Evolutionary conservation across 352 stramenopile species (phyloP).

Genomic region (Phytophthora citricola): DNA sequence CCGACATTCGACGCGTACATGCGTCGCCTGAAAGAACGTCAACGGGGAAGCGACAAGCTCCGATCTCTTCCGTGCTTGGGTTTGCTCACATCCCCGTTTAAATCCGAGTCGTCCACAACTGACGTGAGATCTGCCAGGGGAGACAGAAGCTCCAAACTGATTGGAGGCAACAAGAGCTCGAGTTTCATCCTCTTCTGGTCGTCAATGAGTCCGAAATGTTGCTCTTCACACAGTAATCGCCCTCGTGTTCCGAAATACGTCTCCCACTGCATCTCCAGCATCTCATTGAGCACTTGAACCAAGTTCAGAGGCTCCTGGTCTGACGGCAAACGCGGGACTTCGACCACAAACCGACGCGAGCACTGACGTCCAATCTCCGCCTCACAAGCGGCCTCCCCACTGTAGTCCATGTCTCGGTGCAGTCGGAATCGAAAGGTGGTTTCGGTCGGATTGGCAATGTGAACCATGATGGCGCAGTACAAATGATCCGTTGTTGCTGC

Average conservation of each 20-base stretch:
- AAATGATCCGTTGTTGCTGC: constrained; percentile 52
- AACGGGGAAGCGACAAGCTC: constrained; percentile 17
- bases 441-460: constrained; percentile 76
- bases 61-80: constrained; percentile 9
- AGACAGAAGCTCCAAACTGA: constrained; percentile 42
- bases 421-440: constrained; percentile 68
- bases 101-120: background rate
- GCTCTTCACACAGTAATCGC: constrained; percentile 28
- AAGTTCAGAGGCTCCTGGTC: constrained; percentile 20
- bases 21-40: constrained; percentile 30
- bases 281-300: constrained; percentile 39
- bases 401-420: constrained; percentile 17
- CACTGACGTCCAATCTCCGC: constrained; percentile 62
- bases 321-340: constrained; percentile 40
- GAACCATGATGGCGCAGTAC: constrained; percentile 53
- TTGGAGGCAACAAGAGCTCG: constrained; percentile 40
- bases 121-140: background rate
- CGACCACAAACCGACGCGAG: constrained; percentile 49
- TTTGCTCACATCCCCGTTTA: constrained; percentile 18
- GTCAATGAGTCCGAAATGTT: constrained; percentile 20
- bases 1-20: constrained; percentile 18
- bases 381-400: constrained; percentile 25
- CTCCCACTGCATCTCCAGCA: constrained; percentile 60
- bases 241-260: constrained; percentile 60
- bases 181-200: constrained; percentile 20